Percentiles rank a stretch among this genome's conserved stretches.
These are phyloP conservation scores for Amaranthus cruentus DNA, from an alignment of 148 eudicot genomes.

Conservation along the genomic window DNA sequence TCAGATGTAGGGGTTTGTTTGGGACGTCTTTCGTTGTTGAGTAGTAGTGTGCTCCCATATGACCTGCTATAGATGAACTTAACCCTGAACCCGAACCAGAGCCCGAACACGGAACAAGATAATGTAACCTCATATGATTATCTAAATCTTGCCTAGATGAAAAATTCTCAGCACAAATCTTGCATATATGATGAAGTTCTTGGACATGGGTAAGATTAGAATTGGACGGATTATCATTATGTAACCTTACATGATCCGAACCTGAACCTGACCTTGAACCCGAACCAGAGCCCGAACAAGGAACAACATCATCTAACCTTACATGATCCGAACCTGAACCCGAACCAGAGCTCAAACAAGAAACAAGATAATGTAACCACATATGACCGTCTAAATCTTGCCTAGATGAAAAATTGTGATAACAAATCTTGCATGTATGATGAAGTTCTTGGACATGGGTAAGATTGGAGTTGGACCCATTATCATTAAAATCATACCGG, in stretches of 20 bases:
- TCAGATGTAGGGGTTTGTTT: too few relatives aligned
- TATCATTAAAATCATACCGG: not conserved
- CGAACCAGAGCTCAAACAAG: too few relatives aligned
- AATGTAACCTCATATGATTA: conserved; percentile 22
- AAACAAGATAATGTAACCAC: conserved; percentile 10
- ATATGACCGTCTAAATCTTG: conserved; percentile 24
- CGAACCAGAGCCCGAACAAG: too few relatives aligned
- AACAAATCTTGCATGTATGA: conserved; percentile 20
- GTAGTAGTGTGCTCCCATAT: not conserved
- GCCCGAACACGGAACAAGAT: not conserved
- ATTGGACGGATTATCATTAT: not conserved
- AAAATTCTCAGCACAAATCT: conserved; percentile 13
- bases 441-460: not conserved
- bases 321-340: too few relatives aligned
- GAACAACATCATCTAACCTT: too few relatives aligned
- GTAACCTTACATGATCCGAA: not conserved
- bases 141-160: conserved; percentile 18
- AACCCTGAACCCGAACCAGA: too few relatives aligned
- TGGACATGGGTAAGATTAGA: not conserved
- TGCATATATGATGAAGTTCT: conserved; percentile 4
- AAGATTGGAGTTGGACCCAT: not conserved
- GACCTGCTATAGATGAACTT: not conserved
- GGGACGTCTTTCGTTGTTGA: too few relatives aligned
- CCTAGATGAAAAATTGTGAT: conserved; percentile 3
- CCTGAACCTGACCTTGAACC: too few relatives aligned